phyloP scores from a whole-genome alignment of 257 asterid genomes.

The Scutellaria baicalensis region DNA sequence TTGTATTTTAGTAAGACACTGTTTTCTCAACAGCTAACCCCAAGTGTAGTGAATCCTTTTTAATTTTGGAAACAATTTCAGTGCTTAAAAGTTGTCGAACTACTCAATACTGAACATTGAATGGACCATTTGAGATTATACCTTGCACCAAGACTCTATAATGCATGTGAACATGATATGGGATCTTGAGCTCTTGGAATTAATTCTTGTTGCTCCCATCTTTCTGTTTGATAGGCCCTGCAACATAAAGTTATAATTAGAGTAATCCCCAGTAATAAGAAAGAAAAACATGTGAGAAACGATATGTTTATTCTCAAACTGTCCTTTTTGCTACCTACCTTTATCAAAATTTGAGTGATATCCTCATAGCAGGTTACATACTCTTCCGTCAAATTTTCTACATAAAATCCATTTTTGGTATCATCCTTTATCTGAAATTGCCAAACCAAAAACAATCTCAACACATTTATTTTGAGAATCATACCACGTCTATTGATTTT shows the following conservation, averaged over 20 bases:
- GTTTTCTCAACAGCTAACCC: too few species aligned
- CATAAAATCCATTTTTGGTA: conserved; percentile 71
- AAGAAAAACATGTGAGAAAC: background rate
- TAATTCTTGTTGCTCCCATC: conserved; percentile 76
- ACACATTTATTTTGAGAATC: background rate
- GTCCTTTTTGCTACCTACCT: conserved; percentile 38
- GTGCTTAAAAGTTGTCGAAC: too few species aligned
- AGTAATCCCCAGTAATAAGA: background rate
- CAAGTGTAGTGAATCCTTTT: too few species aligned
- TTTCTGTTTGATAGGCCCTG: conserved; percentile 93
- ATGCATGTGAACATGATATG: conserved; percentile 80
- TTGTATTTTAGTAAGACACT: too few species aligned
- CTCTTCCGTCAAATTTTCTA: conserved; percentile 89
- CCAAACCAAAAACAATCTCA: conserved; percentile 6
- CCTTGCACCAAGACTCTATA: conserved; percentile 98
- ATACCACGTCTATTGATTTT: background rate
- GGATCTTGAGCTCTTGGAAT: conserved; percentile 97
- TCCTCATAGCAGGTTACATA: conserved; percentile 79
- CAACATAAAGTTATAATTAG: conserved; percentile 6
- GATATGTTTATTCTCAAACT: background rate
- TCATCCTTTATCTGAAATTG: conserved; percentile 74
- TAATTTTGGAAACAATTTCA: too few species aligned
- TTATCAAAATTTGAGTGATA: conserved; percentile 73
- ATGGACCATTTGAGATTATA: conserved; percentile 11
- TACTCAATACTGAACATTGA: background rate